Evolutionary conservation across 2,329 filamentous ascomycete species (phyloP).

Genomic region (Sporothrix brunneoviolacea): DNA sequence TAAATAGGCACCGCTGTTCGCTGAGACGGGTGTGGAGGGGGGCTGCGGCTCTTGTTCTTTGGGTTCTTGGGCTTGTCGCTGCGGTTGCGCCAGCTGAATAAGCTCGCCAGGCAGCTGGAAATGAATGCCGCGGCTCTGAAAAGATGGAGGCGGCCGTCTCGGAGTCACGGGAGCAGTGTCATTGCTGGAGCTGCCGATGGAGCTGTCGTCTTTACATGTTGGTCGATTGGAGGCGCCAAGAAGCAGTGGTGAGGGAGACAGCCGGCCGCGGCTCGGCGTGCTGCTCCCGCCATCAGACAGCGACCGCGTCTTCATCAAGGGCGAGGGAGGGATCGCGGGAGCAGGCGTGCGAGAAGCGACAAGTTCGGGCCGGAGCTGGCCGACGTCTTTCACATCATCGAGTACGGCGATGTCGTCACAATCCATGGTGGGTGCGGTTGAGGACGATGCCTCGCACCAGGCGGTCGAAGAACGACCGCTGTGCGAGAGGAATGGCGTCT

Average conservation of each 20-base stretch:
- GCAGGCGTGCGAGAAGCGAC: background rate
- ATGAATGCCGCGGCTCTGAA: conserved; percentile 57
- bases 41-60: conserved; percentile 1
- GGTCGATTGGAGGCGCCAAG: conserved; percentile 43
- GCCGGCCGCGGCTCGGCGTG: conserved; percentile 37
- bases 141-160: conserved; percentile 43
- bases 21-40: conserved; percentile 12
- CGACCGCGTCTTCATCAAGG: conserved; percentile 51
- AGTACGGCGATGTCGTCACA: conserved; percentile 21
- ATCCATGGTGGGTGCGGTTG: conserved; percentile 14
- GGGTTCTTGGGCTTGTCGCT: background rate
- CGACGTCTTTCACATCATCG: conserved; percentile 14
- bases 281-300: conserved; percentile 54
- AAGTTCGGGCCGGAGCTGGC: background rate
- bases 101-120: conserved; percentile 49
- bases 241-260: conserved; percentile 53
- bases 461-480: background rate
- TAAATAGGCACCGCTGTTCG: conserved; percentile 12
- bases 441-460: background rate
- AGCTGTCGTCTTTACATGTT: conserved; percentile 61
- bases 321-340: conserved; percentile 27
- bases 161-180: conserved; percentile 56
- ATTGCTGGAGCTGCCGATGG: conserved; percentile 33
- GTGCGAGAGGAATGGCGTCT: no score
- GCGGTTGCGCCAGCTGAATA: background rate